Evolutionary conservation across 306 rosid genomes (phyloP), one percentile per base, ranked within the genome.

Genomic region (Ormosia semicastrata): DNA sequence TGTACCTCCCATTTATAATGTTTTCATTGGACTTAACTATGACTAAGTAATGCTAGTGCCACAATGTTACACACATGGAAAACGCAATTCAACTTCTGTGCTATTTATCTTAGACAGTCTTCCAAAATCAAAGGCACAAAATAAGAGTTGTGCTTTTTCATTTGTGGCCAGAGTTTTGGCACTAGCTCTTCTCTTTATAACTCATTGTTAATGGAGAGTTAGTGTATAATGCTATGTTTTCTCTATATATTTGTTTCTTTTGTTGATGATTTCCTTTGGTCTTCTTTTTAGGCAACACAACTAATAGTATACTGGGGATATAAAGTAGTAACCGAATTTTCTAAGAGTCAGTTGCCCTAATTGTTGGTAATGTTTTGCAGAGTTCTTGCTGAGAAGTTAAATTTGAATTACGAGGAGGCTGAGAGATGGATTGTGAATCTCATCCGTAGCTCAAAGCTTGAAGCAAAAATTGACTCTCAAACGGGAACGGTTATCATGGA

Each of bases 341-440:
- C 34, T 32, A 1, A 8, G 15, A 18, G 33, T 40, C 14, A 8
- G 18, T 63, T 88, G 88, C 52, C 63, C 43, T 14, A 76, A 77
- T 77, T 66, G 34, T 68, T 85, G 49, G 4, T 54, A 3, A 94
- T 77, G 49, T 63, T 60, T n/a, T 79, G 56, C 91, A 95, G 99
- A 6, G 93, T 91, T 66, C 98, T 95, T 66, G 97, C 99, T 13
- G 99, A 91, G 87, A 95, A 95, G 83, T 68, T 95, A 73, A 95
- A 91, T 88, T 81, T 95, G 85, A 93, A 93, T 69, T 91, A 93
- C 34, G 98, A 95, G 86, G 99, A 90, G 57, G 97, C 99, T 37
- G 98, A 95, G 93, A 92, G 93, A 80, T 95, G 98, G 99, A 93
- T 95, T 86, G 87, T 84, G 56, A 84, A 15, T 53, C 59, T 53